Conservation (phyloP, 2,329 filamentous ascomycete genomes). For the Elsinoe ampelina region DNA sequence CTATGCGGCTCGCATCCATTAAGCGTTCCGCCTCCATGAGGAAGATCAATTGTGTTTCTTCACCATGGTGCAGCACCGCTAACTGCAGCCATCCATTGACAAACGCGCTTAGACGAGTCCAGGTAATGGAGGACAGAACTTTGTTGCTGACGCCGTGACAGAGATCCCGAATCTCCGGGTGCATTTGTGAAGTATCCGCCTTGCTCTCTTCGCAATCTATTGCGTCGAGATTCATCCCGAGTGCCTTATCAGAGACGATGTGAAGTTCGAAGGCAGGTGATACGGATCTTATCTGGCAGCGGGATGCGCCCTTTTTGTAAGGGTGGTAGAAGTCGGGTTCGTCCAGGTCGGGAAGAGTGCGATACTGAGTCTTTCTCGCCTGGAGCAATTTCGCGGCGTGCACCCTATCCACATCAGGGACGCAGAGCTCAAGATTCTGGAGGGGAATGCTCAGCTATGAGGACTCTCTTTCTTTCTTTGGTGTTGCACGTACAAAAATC, state of each 20-base stretch:
- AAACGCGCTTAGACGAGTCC: too few species aligned
- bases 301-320: neutral
- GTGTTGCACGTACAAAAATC: neutral
- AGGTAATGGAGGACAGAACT: too few species aligned
- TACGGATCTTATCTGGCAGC: neutral
- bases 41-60: too few species aligned
- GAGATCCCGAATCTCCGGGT: too few species aligned
- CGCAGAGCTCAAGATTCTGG: neutral
- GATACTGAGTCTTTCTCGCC: neutral
- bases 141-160: too few species aligned
- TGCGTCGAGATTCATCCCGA: neutral
- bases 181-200: too few species aligned
- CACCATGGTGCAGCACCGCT: too few species aligned
- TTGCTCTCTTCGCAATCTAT: too few species aligned
- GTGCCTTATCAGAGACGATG: neutral
- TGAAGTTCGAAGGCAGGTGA: neutral
- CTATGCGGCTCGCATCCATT: too few species aligned
- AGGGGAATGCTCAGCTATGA: neutral
- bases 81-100: too few species aligned
- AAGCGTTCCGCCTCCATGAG: too few species aligned
- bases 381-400: neutral
- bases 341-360: neutral
- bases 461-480: neutral
- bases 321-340: neutral
- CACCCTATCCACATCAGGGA: neutral